Evolutionary conservation across 2,329 filamentous ascomycete genomes (phyloP).

Genomic region (Lachnellula subtilissima): DNA sequence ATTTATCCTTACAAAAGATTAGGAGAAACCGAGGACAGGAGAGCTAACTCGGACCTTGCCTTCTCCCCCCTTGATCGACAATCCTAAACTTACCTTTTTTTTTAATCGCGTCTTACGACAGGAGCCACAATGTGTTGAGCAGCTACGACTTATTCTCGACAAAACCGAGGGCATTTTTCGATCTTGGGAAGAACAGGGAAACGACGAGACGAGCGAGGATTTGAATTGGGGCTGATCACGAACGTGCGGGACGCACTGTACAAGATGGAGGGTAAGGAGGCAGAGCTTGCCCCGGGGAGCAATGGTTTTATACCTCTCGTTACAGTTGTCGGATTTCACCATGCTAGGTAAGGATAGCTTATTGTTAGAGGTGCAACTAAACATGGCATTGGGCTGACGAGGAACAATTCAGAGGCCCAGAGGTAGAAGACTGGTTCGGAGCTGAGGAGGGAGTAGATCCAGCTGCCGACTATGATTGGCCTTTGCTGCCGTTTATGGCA

Average conservation of each 20-base stretch:
- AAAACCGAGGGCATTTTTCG: slow-evolving; percentile 1
- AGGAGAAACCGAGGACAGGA: neutral
- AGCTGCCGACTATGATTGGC: slow-evolving; percentile 81
- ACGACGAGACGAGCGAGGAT: neutral
- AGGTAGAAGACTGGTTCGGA: slow-evolving; percentile 91
- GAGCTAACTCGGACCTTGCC: neutral
- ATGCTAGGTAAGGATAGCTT: slow-evolving; percentile 50
- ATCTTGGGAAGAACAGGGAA: slow-evolving; percentile 1
- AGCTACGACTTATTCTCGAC: neutral
- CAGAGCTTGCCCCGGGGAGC: slow-evolving; percentile 21
- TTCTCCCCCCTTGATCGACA: neutral
- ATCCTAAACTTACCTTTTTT: neutral
- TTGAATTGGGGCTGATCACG: slow-evolving; percentile 4
- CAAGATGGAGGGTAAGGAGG: slow-evolving; percentile 18
- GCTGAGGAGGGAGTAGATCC: slow-evolving; percentile 70
- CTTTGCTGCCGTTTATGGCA: slow-evolving; percentile 91
- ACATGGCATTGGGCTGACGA: slow-evolving; percentile 10
- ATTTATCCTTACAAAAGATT: neutral
- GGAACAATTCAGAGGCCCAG: slow-evolving; percentile 58
- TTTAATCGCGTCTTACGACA: slow-evolving; percentile 1
- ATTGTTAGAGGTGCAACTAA: neutral
- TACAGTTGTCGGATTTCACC: slow-evolving; percentile 78
- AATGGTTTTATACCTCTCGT: slow-evolving; percentile 61
- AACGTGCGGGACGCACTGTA: neutral
- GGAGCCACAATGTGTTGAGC: slow-evolving; percentile 11